phyloP scores from a whole-genome alignment of 257 asterid genomes.

The Coffea eugenioides region DNA sequence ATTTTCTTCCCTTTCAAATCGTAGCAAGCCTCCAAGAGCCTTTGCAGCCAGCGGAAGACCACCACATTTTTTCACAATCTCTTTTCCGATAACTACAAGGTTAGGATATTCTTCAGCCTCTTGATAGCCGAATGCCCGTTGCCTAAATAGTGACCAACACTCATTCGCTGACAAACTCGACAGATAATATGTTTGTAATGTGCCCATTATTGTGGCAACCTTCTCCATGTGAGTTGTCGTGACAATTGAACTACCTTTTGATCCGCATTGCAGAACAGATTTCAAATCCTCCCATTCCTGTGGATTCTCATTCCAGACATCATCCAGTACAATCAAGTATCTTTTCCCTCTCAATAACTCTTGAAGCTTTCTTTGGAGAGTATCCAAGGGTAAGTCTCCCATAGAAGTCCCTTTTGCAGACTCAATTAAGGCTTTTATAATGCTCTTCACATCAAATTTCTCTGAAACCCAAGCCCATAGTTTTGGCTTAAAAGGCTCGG shows the following conservation, averaged over 20 bases:
- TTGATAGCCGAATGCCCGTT: slow-evolving; percentile 8
- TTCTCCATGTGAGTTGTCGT: slow-evolving; percentile 30
- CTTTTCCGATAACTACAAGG: slow-evolving; percentile 25
- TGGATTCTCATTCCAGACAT: slow-evolving; percentile 17
- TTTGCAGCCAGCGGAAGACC: slow-evolving; percentile 39
- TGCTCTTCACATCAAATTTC: no score
- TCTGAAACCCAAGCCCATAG: no score
- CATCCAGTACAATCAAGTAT: no score
- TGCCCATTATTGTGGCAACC: slow-evolving; percentile 28
- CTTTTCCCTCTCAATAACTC: slow-evolving; percentile 8
- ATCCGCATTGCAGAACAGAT: slow-evolving; percentile 19
- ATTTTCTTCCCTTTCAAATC: slow-evolving; percentile 21
- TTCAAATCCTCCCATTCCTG: slow-evolving; percentile 25
- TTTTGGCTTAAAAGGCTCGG: no score
- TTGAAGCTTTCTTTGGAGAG: slow-evolving; percentile 22
- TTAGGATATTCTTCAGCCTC: slow-evolving; percentile 2
- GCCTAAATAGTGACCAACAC: slow-evolving; percentile 33
- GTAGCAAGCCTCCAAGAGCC: slow-evolving; percentile 33
- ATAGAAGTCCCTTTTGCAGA: slow-evolving; percentile 9
- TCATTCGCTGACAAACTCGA: slow-evolving; percentile 20
- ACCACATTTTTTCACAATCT: slow-evolving; percentile 27
- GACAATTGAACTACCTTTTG: slow-evolving; percentile 24
- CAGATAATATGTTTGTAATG: slow-evolving; percentile 15
- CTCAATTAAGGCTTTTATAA: slow-evolving; percentile 6
- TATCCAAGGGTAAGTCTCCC: slow-evolving; percentile 6